Conservation (phyloP, 139 green algal genomes). For the Chlamydomonas applanata region DNA sequence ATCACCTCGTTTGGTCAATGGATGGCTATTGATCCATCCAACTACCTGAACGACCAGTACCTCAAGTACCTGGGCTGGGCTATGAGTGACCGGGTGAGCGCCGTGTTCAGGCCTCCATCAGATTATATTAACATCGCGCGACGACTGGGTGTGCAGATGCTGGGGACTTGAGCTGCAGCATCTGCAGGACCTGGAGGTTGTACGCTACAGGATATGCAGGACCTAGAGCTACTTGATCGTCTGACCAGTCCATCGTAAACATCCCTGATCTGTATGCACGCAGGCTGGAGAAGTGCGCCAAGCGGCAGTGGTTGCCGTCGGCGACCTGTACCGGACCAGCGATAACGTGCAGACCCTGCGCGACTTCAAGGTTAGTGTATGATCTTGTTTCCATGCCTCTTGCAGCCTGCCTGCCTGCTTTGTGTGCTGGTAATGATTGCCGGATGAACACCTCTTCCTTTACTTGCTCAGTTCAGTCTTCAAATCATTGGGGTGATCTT, state of each 20-base stretch:
- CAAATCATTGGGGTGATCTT: too few relatives aligned
- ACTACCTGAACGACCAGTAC: constrained; percentile 84
- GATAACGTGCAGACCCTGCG: constrained; percentile 44
- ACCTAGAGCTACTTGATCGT: too few relatives aligned
- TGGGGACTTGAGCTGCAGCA: too few relatives aligned
- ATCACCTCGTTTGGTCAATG: constrained; percentile 84
- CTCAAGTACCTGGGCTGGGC: constrained; percentile 98
- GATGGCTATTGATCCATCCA: constrained; percentile 63
- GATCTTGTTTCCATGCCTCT: too few relatives aligned
- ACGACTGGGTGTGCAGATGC: too few relatives aligned
- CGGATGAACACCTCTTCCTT: too few relatives aligned
- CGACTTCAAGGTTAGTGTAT: constrained; percentile 17
- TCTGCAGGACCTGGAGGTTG: too few relatives aligned
- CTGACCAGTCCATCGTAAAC: too few relatives aligned
- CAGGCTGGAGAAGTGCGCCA: constrained; percentile 48
- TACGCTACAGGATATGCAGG: too few relatives aligned
- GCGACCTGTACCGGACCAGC: constrained; percentile 51
- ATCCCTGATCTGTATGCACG: neutral
- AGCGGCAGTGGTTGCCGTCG: constrained; percentile 46
- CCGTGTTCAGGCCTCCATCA: neutral
- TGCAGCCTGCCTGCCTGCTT: neutral
- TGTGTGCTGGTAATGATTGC: neutral
- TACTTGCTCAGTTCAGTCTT: too few relatives aligned
- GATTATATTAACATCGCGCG: too few relatives aligned
- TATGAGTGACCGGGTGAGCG: constrained; percentile 77